Evolutionary conservation across 202 grass and related monocot species (phyloP), one percentile per base, ranked within the genome.

Genomic region (Saccharum hybrid): DNA sequence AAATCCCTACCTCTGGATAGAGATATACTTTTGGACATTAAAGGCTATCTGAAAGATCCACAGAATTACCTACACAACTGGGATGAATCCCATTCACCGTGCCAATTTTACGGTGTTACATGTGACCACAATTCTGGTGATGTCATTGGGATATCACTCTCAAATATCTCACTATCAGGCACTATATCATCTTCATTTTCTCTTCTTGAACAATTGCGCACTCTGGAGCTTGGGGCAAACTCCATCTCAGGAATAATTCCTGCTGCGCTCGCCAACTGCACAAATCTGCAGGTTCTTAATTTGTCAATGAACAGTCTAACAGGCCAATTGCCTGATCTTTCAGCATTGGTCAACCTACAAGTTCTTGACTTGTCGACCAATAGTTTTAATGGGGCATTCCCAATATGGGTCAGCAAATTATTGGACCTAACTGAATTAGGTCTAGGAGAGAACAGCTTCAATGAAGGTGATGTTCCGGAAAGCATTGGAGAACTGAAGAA

Each of bases 361-460:
- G 79, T 94, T 84, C 88, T 98, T 83, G 96, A 98, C 74, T 40
- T 96, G 76, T 98, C 96, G 4, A 96, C 96, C 68, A 98, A 98
- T 82, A 36, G 5, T 40, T 94, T 98, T 73, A 72, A 60, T 60
- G 96, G 91, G 56, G 69, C 87, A 72, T 96, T 98, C 22, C 96
- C 96, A 56, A 36, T 23, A 41, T 98, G 96, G 96, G 8, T 89
- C 38, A 85, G 83, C 28, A 88, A 76, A 79, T 80, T 98, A 74
- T 62, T 75, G 70, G 68, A 70, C 67, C 78, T 98, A 66, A 71
- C 59, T 84, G 62, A 81, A 87, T 72, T 98, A 60, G 93, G 96
- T 19, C 81, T 98, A 28, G 96, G 91, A 65, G 93, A 96, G 78
- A 98, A 98, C 37, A 87, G 82, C 83, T 98, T 96, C 19, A 59